phyloP scores from a whole-genome alignment of 495 filamentous ascomycete genomes.

The Opeltia flavorubescens region DNA sequence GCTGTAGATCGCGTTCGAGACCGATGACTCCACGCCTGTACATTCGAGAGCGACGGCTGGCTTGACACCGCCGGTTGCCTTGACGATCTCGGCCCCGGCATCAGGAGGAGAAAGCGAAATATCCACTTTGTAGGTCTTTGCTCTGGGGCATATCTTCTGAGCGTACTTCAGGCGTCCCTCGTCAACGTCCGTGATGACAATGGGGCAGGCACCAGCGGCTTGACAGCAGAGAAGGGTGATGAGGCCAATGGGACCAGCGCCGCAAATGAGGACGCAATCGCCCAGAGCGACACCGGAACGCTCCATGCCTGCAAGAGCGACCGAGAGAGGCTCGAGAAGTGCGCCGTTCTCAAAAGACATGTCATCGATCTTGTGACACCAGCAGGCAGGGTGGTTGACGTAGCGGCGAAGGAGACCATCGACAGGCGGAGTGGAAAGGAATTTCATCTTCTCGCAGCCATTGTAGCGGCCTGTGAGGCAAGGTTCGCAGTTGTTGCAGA shows the following conservation, averaged over 20 bases:
- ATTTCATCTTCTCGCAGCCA: slow-evolving; percentile 67
- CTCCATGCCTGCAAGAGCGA: slow-evolving; percentile 68
- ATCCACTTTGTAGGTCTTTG: slow-evolving; percentile 47
- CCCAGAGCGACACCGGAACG: slow-evolving; percentile 57
- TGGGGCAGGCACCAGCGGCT: slow-evolving; percentile 57
- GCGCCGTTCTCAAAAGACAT: slow-evolving; percentile 72
- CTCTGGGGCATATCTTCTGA: slow-evolving; percentile 41
- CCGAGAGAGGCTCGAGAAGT: slow-evolving; percentile 68
- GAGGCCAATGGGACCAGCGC: slow-evolving; percentile 76
- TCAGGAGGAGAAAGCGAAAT: slow-evolving; percentile 41
- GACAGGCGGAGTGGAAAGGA: slow-evolving; percentile 69
- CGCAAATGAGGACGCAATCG: slow-evolving; percentile 64
- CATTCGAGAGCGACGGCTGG: slow-evolving; percentile 76
- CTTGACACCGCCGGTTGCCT: slow-evolving; percentile 34
- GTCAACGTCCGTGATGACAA: slow-evolving; percentile 68
- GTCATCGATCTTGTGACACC: slow-evolving; percentile 61
- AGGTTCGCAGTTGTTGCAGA: slow-evolving; percentile 57
- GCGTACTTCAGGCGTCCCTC: slow-evolving; percentile 58
- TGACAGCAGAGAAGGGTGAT: slow-evolving; percentile 61
- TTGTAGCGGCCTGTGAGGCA: slow-evolving; percentile 76
- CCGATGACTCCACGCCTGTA: slow-evolving; percentile 60
- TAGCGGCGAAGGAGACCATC: slow-evolving; percentile 67
- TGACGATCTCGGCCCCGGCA: slow-evolving; percentile 41
- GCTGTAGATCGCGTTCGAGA: slow-evolving; percentile 59
- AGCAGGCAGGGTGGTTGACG: slow-evolving; percentile 63